Evolutionary conservation across 805 yeast species (phyloP), one percentile per base, ranked within the genome.

Genomic region (Teunomyces lycoperdinae): DNA sequence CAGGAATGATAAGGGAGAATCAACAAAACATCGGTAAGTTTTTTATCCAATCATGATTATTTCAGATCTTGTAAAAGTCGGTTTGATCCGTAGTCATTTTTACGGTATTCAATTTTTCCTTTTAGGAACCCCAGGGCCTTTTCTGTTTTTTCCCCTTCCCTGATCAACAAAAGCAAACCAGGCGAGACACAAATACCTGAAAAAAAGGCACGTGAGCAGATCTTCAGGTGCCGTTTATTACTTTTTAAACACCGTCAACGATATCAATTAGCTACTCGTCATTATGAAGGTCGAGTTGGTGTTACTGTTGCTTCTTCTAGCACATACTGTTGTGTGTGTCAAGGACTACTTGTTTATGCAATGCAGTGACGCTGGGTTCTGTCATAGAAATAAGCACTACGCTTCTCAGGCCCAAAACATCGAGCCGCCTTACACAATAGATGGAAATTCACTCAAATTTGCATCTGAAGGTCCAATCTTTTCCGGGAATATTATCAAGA

Each of bases 301-400:
- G 33, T 32, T 34, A n/a, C 29, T 43, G 36, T 43, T 43, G 31
- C 27, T 29, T 20, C 10, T 43, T 3, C 17, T 31, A 33, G 36
- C 33, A 20, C 28, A 31, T 9, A 30, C 29, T n/a, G 44, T 27
- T 17, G 38, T 11, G 28, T 42, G 66, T 4, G 89, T 83, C 33
- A 84, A 85, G 56, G 81, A 78, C 2, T 81, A 83, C 52, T 66
- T 89, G 46, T 86, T 89, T 73, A 87, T 89, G 61, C 80, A 74
- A 10, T 91, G 98, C 64, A 80, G 74, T 5, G 84, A 86, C 58
- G 79, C 89, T 13, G 96, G 96, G 5, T 90, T 91, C 61, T 91
- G 98, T 61, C 67, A 76, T 43, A 77, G 98, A 64, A 88, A 91
- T 58, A 71, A 92, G 47, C 81, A 80, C 48, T 89, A 78, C 60